Evolutionary conservation across 208 protist species (phyloP).

Genomic region (Crithidia acanthocephali): DNA sequence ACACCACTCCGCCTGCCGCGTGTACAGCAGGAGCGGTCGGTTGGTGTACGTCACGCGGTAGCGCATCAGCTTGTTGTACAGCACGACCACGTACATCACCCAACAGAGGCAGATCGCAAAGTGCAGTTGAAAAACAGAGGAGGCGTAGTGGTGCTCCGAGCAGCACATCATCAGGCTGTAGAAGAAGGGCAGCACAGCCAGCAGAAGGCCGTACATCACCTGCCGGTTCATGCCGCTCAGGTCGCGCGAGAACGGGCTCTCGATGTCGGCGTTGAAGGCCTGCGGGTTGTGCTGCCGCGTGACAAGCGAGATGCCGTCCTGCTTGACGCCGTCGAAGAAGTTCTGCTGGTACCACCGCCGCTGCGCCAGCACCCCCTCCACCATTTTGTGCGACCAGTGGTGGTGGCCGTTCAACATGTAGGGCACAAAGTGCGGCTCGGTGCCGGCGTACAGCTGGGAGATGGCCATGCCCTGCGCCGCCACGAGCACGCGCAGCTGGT

Average conservation of each 20-base stretch:
- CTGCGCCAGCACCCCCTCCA: constrained; percentile 49
- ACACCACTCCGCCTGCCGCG: constrained; percentile 32
- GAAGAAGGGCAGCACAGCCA: constrained; percentile 38
- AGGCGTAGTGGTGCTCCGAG: constrained; percentile 21
- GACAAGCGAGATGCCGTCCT: constrained; percentile 76
- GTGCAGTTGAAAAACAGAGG: constrained; percentile 35
- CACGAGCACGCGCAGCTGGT: constrained; percentile 39
- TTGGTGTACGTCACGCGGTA: constrained; percentile 77
- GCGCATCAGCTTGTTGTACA: constrained; percentile 48
- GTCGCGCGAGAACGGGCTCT: constrained; percentile 70
- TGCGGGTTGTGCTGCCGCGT: constrained; percentile 73
- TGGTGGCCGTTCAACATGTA: constrained; percentile 50
- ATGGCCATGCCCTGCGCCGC: constrained; percentile 66
- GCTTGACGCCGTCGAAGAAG: constrained; percentile 82
- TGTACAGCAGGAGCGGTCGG: constrained; percentile 53
- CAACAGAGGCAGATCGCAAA: constrained; percentile 39
- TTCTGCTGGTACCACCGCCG: constrained; percentile 80
- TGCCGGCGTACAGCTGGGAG: constrained; percentile 78
- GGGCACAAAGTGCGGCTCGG: constrained; percentile 66
- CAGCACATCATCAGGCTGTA: constrained; percentile 44
- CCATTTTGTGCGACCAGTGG: constrained; percentile 9
- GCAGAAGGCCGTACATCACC: constrained; percentile 53
- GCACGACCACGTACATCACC: constrained; percentile 45
- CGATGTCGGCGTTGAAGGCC: constrained; percentile 58
- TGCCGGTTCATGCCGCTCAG: constrained; percentile 67